Base-by-base conservation (phyloP, 139 green algal species). In the Chlamydomonas schloesseri region DNA sequence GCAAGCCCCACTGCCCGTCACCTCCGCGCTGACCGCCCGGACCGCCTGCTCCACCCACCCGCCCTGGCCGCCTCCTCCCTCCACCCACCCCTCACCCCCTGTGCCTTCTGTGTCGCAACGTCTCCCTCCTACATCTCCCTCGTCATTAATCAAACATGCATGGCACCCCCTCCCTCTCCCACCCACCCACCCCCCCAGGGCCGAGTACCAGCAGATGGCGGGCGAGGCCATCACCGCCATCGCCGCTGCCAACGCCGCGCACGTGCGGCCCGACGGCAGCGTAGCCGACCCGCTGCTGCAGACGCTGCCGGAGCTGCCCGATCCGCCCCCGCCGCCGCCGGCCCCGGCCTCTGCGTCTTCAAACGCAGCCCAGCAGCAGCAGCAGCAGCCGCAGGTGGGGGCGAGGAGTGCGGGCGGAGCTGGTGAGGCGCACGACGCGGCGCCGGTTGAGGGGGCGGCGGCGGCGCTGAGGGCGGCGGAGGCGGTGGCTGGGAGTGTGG, bases 181-280 rank as follows among this genome's bases (percentile, higher is more conserved):
- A 5, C 42, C 6, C 42, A 5, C 6, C 42, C 42, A 8, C 42
- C 18, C 55, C 14, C 60, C 18, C 76, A 83, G 76, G 78, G 82
- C 82, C 1, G 82, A 88, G 60, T 88, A 82, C 82, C 82, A 88
- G 71, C 37, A 65, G 57, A n/a, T 73, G 2, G 82, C 71, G 26
- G 71, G 65, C 0, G 71, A 82, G 60, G 71, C 82, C 28, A 69
- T 82, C 36, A 55, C 37, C n/a, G 64, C 78, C 64, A 53, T 84
- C 29, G 64, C 64, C 29, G 78, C 78, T 18, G 78, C 78, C 46
- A 74, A 84, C 64, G 60, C 34, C 37, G 78, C 64, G 2, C 42
- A 64, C 29, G 78, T 84, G n/a, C 37, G 78, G 21, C 78, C 46
- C 20, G 78, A 84, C 42, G 64, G 78, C 29, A 55, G 29, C 42